Evolutionary conservation across 495 filamentous ascomycete genomes (phyloP), one percentile per base, ranked within the genome.

Genomic region (Aspergillus kassunensis): DNA sequence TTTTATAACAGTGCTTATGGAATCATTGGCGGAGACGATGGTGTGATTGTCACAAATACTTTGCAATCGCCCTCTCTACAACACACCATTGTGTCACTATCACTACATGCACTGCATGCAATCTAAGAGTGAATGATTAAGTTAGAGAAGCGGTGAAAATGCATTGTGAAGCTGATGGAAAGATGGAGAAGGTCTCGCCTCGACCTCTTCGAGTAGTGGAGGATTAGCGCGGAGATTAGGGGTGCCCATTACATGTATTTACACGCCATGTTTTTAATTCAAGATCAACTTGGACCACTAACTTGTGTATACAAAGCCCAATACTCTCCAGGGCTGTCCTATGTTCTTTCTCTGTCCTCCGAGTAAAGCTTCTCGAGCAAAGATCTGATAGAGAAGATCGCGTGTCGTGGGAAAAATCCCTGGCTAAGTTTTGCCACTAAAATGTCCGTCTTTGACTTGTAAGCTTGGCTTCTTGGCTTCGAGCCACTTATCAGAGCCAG

Each of bases 11-110:
- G 56, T 45, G 35, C 48, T 34, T 9, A 73, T 68, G 59, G 61
- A 56, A 62, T 60, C 64, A 74, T 72, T 51, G n/a, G 54, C 39
- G 44, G 51, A 53, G 56, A 50, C 62, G 69, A 74, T 74, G 71
- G 68, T 74, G 71, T 72, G 69, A 74, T 74, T 60, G 51, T 42
- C 27, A 39, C 35, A 52, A 24, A 36, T 34, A 19, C 44, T 47
- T 47, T 47, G 20, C 15, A 45, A 45, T 45, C 23, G 24, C n/a
- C n/a, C n/a, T n/a, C n/a, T n/a, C n/a, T n/a, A n/a, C n/a, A n/a
- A n/a, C n/a, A n/a, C n/a, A n/a, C n/a, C n/a, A n/a, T n/a, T 29
- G 6, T 29, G 5, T 29, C 27, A 29, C 11, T 29, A 29, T 29
- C 27, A 29, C 5, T 11, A 29, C 27, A 11, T 19, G 6, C 37